phyloP scores from a whole-genome alignment of 805 yeast genomes.

The Nakazawaea siamensis region DNA sequence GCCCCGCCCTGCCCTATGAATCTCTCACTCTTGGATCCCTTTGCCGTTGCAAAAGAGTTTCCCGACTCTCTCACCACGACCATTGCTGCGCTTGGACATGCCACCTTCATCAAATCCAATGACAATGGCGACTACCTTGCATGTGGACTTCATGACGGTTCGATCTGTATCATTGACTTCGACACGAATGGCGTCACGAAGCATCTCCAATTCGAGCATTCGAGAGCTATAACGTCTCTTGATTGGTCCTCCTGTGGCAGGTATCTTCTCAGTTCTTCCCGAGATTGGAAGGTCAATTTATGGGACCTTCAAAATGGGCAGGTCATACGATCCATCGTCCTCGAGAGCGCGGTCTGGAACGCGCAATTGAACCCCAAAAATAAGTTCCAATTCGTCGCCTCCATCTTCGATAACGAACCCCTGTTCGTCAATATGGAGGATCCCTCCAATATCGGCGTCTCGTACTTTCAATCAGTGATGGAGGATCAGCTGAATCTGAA shows the following conservation, averaged over 20 bases:
- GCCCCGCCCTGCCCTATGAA: constrained; percentile 40
- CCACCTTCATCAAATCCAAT: constrained; percentile 63
- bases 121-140: constrained; percentile 81
- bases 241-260: constrained; percentile 72
- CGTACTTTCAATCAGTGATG: constrained; percentile 15
- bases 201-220: constrained; percentile 50
- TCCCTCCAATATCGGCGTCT: constrained; percentile 12
- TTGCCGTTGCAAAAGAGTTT: constrained; percentile 82
- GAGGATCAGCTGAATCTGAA: constrained; percentile 23
- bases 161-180: constrained; percentile 64
- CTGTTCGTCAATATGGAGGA: constrained; percentile 35
- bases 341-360: constrained; percentile 72
- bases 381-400: constrained; percentile 44
- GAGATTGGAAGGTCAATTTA: constrained; percentile 75
- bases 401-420: constrained; percentile 57
- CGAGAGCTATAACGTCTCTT: constrained; percentile 62
- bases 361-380: constrained; percentile 47
- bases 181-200: constrained; percentile 57
- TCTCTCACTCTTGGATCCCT: constrained; percentile 79
- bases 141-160: constrained; percentile 68
- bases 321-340: constrained; percentile 35
- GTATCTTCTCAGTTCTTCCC: constrained; percentile 58
- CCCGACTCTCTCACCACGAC: constrained; percentile 80
- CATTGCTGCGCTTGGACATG: constrained; percentile 53
- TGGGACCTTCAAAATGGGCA: constrained; percentile 60